Evolutionary conservation across 2,329 filamentous ascomycete genomes (phyloP).

Genomic region (Apiospora koreana): DNA sequence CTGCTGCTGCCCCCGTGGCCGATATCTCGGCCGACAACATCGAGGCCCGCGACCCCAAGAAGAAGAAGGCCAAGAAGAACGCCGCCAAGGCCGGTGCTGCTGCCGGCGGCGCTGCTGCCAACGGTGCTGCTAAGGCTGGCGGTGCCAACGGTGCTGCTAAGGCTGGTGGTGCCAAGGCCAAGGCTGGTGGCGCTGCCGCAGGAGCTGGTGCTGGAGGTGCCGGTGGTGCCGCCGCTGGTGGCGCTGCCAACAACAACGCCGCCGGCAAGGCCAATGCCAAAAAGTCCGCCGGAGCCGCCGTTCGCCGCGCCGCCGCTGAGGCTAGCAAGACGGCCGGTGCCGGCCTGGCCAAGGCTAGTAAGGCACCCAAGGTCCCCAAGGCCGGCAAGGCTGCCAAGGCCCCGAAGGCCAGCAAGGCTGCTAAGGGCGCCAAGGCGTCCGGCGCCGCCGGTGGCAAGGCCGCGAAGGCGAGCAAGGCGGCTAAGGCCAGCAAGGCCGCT

Average conservation of each 20-base stretch:
- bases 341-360: neutral
- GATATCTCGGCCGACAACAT: neutral
- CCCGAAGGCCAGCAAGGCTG: neutral
- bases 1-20: neutral
- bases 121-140: neutral
- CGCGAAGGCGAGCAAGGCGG: neutral
- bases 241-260: neutral
- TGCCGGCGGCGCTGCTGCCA: neutral
- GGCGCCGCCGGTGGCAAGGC: neutral
- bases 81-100: neutral
- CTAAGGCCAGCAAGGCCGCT: neutral
- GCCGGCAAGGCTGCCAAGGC: neutral
- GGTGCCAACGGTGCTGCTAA: neutral
- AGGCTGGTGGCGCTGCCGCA: neutral
- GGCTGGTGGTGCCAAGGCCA: neutral
- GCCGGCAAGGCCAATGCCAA: neutral
- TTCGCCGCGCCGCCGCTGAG: neutral
- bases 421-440: neutral
- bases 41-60: constrained; percentile 5
- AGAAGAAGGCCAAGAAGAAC: constrained; percentile 5
- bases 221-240: neutral
- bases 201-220: neutral
- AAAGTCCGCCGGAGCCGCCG: neutral
- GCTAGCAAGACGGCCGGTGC: neutral
- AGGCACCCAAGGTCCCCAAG: neutral